Conservation (phyloP, 2,329 filamentous ascomycete species). For the Stagonosporopsis chrysanthemi region DNA sequence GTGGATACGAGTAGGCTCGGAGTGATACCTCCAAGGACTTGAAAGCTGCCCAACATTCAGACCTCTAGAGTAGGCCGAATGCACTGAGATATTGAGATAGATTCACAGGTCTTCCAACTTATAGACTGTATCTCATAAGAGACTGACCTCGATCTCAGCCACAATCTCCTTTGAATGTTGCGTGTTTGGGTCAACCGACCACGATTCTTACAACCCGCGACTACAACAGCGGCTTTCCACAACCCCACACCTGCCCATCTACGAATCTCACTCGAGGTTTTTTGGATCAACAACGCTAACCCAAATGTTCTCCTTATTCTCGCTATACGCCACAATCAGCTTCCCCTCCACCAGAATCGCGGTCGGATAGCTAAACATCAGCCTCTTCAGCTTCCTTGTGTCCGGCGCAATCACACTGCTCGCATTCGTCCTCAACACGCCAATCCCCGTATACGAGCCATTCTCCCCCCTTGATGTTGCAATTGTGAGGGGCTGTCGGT, state of each 20-base stretch:
- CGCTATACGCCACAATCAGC: constrained; percentile 21
- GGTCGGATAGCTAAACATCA: constrained; percentile 25
- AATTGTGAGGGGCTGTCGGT: constrained; percentile 22
- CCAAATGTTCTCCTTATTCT: constrained; percentile 28
- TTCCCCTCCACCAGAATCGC: constrained; percentile 20
- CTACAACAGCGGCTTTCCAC: too few species aligned
- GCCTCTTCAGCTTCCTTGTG: constrained; percentile 21
- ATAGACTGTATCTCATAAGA: background rate
- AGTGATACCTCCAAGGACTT: background rate
- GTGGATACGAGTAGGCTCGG: too few species aligned
- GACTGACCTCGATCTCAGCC: too few species aligned
- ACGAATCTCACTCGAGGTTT: constrained; percentile 5
- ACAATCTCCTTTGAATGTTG: too few species aligned
- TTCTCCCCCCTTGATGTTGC: constrained; percentile 12
- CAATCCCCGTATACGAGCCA: constrained; percentile 19
- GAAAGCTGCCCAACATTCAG: background rate
- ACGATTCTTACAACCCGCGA: too few species aligned
- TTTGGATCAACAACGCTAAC: constrained; percentile 21
- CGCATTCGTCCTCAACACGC: constrained; percentile 22
- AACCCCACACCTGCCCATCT: too few species aligned
- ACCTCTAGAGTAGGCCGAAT: background rate
- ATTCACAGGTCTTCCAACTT: background rate
- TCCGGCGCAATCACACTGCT: constrained; percentile 21
- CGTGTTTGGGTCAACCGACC: too few species aligned
- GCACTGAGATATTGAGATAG: background rate